Evolutionary conservation across 768 basidiomycete genomes (phyloP).

Genomic region (Trametopsis cervina): DNA sequence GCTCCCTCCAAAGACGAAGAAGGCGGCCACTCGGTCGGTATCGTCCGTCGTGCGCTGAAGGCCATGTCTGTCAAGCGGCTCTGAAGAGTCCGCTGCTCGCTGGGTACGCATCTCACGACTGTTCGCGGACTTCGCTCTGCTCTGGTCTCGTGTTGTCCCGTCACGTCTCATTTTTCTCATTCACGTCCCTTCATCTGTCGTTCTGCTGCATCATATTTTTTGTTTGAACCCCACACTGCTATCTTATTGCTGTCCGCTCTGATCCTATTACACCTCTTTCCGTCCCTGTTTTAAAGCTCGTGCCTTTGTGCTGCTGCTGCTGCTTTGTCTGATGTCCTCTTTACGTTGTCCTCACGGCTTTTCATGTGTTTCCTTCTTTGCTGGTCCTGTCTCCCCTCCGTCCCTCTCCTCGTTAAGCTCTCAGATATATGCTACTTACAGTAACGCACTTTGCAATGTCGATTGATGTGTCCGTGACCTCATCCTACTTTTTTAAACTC

Average conservation of each 20-base stretch:
- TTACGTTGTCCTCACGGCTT: constrained; percentile 4
- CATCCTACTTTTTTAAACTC: neutral
- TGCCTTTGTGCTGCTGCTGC: no score
- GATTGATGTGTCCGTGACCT: constrained; percentile 1
- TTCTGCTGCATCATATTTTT: constrained; percentile 1
- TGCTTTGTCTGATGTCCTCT: no score
- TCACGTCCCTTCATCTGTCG: neutral
- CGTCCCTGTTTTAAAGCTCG: no score
- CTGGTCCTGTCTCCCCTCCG: constrained; percentile 8
- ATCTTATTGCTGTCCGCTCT: constrained; percentile 7
- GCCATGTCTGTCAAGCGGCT: constrained; percentile 55
- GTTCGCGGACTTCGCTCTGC: neutral
- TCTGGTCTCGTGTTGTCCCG: no score
- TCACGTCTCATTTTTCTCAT: neutral
- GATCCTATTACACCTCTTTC: no score
- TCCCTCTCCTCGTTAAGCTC: constrained; percentile 1
- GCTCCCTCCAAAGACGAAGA: constrained; percentile 33
- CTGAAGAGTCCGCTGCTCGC: constrained; percentile 5
- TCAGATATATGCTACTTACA: constrained; percentile 4
- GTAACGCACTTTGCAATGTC: constrained; percentile 8
- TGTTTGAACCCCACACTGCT: constrained; percentile 4
- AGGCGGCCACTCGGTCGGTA: constrained; percentile 40
- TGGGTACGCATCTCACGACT: neutral
- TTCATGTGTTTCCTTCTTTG: constrained; percentile 8
- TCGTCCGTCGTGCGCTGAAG: constrained; percentile 68